phyloP scores from a whole-genome alignment of 1,284 basidiomycete genomes.

The Apiotrichum veenhuisii region DNA sequence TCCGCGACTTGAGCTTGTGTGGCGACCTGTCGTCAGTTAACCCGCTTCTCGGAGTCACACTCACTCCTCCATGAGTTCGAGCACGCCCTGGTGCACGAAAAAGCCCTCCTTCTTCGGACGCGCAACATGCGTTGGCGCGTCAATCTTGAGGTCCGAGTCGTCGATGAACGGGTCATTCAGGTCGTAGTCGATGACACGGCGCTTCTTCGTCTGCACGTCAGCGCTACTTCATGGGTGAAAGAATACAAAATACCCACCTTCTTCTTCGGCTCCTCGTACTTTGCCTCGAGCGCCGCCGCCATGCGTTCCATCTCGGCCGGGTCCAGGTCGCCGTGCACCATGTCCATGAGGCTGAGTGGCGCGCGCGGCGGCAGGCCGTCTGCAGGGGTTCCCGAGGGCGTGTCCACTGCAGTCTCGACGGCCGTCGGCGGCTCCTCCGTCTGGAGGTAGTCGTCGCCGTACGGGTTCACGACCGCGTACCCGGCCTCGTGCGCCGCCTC shows the following conservation, averaged over 20 bases:
- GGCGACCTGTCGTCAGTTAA: constrained; percentile 12
- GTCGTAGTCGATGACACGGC: constrained; percentile 71
- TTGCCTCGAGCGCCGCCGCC: constrained; percentile 25
- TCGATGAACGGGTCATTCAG: constrained; percentile 91
- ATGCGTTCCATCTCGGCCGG: constrained; percentile 18
- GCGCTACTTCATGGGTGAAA: not conserved
- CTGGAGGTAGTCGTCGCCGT: constrained; percentile 8
- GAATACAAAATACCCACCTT: constrained; percentile 26
- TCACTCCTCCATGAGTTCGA: constrained; percentile 60
- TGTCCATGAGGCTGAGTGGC: constrained; percentile 13
- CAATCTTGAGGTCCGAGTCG: constrained; percentile 86
- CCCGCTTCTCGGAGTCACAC: constrained; percentile 7
- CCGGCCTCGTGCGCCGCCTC: constrained; percentile 31
- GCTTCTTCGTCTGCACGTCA: constrained; percentile 48
- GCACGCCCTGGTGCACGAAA: constrained; percentile 81
- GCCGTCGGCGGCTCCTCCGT: constrained; percentile 8
- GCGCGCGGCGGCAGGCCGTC: not conserved
- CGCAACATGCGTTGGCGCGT: constrained; percentile 86
- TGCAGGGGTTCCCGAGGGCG: not conserved
- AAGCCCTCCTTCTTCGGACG: constrained; percentile 92
- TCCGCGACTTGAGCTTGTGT: not conserved
- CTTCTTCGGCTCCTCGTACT: constrained; percentile 31
- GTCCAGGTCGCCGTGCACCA: constrained; percentile 12
- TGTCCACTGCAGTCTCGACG: constrained; percentile 1
- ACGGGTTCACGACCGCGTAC: constrained; percentile 15